Base-by-base conservation (phyloP, 768 basidiomycete species). In the Leccinum uliginosum region DNA sequence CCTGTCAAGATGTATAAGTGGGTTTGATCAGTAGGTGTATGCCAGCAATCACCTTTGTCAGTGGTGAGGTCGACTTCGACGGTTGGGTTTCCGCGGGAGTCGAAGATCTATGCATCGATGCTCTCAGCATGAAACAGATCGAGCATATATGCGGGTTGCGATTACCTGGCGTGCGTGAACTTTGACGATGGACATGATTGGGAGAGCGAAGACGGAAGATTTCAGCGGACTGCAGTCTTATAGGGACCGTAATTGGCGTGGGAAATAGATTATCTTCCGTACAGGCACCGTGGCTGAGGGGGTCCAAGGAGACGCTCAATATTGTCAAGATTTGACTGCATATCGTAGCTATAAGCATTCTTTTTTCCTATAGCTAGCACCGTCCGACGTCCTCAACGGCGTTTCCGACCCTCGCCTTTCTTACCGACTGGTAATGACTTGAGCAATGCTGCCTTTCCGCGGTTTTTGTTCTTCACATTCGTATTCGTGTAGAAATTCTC, bases 31-130 rank as follows among this genome's bases (percentile, higher is more conserved):
- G 55, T 57, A 34, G n/a, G 26, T 45, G 29, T 21, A 47, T 34
- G 47, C 17, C 21, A 45, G 35, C 50, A 59, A 74, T 66, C 67
- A 91, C 93, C 94, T 82, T 93, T 93, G 43, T 70, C 82, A 59
- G 95, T 98, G 83, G 82, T 71, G 68, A 95, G 77, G 73, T 95
- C 92, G 72, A 93, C 92, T 77, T 93, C 94, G 71, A 97, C 92
- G 68, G 94, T 96, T 67, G 91, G 93, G 83, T 98, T 94, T 67
- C 94, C 95, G 71, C 96, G 93, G 71, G 94, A 98, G 83, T 98
- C 96, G 74, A 97, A 98, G 85, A 98, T 96, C 96, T 98, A 68
- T 1, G 26, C 24, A 45, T 58, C 59, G 40, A 54, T 21, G 32
- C 55, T 48, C 49, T 74, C 60, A 61, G 55, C 38, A 45, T 35